These are phyloP conservation scores for Cucumis melo DNA, from an alignment of 306 rosid genomes.

Conservation along the genomic window DNA sequence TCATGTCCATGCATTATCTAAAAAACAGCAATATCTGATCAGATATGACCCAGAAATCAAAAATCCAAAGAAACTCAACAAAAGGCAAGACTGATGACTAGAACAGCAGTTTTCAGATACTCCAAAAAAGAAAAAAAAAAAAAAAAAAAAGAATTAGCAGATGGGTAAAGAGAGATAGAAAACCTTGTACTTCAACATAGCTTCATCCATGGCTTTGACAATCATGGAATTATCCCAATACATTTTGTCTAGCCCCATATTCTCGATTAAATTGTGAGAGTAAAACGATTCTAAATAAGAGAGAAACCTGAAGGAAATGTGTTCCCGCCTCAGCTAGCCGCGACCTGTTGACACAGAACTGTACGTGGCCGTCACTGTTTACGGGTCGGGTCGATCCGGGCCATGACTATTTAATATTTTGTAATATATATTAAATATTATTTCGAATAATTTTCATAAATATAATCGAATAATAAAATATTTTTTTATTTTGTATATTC, in stretches of 20 bases:
- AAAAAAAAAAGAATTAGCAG: background rate
- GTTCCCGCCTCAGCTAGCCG: background rate
- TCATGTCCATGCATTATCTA: slow-evolving; percentile 49
- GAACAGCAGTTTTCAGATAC: background rate
- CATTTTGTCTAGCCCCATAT: slow-evolving; percentile 49
- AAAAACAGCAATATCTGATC: background rate
- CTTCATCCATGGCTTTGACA: slow-evolving; percentile 56
- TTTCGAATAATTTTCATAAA: too few species aligned
- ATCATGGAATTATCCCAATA: slow-evolving; percentile 88
- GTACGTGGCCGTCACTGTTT: background rate
- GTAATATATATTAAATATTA: too few species aligned
- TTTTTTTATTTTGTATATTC: too few species aligned
- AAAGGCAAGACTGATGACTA: background rate
- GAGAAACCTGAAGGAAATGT: background rate
- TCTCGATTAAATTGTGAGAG: background rate
- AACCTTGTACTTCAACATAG: slow-evolving; percentile 67
- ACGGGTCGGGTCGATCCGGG: too few species aligned
- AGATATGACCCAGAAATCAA: background rate
- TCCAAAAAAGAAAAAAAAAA: background rate
- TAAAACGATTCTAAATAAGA: background rate
- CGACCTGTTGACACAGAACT: background rate
- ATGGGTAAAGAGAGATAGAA: background rate
- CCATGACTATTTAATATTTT: too few species aligned
- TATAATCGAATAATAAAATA: too few species aligned
- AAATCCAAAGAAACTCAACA: background rate